These are phyloP conservation scores for Nigrospora sphaerica DNA, from an alignment of 2,329 filamentous ascomycete genomes.

Conservation along the genomic window DNA sequence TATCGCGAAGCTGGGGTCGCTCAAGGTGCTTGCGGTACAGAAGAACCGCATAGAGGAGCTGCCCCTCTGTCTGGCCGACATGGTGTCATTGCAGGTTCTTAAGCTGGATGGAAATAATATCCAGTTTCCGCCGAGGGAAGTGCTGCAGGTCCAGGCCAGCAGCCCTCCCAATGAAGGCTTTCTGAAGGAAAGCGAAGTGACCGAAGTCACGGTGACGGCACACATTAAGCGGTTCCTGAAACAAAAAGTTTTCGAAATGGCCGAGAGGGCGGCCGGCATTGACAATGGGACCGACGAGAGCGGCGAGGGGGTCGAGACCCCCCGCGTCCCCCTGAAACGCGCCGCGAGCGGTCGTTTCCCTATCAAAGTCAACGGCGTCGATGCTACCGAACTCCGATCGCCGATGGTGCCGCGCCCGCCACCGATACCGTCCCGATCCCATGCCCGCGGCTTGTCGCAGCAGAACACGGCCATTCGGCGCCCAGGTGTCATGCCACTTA, in stretches of 20 bases:
- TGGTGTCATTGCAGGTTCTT: constrained; percentile 80
- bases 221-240: constrained; percentile 56
- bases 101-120: constrained; percentile 88
- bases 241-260: constrained; percentile 38
- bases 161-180: constrained; percentile 49
- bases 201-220: constrained; percentile 51
- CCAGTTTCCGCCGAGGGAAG: constrained; percentile 67
- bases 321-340: constrained; percentile 59
- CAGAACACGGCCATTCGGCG: constrained; percentile 58
- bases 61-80: constrained; percentile 78
- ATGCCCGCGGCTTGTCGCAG: constrained; percentile 69
- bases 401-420: constrained; percentile 62
- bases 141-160: constrained; percentile 51
- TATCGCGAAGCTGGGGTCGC: constrained; percentile 70
- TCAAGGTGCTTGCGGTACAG: constrained; percentile 84
- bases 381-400: constrained; percentile 60
- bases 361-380: constrained; percentile 67
- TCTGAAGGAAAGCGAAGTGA: constrained; percentile 56
- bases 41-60: constrained; percentile 82
- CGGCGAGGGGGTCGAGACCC: constrained; percentile 74
- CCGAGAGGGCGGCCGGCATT: constrained; percentile 40
- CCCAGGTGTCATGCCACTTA: constrained; percentile 64
- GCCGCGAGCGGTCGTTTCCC: constrained; percentile 60
- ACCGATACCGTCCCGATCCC: constrained; percentile 72
- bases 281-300: constrained; percentile 54